These are phyloP conservation scores for Cladosporium austrohemisphaericum DNA, from an alignment of 2,329 filamentous ascomycete species.

Conservation along the genomic window DNA sequence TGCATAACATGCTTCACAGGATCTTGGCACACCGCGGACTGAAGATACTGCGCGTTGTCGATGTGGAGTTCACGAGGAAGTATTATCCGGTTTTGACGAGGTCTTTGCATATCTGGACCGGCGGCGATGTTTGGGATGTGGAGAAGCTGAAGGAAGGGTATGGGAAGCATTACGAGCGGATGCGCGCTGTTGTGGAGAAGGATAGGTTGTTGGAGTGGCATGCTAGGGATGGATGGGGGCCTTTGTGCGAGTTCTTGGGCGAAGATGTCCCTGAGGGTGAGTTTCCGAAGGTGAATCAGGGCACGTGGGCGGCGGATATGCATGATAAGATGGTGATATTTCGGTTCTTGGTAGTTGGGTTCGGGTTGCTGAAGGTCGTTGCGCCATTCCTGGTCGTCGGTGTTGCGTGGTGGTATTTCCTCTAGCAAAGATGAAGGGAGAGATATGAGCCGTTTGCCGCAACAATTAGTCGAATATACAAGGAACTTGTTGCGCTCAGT, in stretches of 20 bases:
- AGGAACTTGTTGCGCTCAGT: too few relatives aligned
- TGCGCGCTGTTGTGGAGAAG: background rate
- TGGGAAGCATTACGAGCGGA: background rate
- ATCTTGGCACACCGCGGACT: background rate
- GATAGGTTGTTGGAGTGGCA: constrained; percentile 30
- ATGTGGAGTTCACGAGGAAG: background rate
- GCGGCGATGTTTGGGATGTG: background rate
- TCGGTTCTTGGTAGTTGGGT: background rate
- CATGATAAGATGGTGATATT: constrained; percentile 4
- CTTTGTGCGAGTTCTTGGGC: constrained; percentile 42
- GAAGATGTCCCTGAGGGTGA: constrained; percentile 34
- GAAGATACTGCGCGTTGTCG: background rate
- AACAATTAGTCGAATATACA: too few relatives aligned
- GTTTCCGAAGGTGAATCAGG: constrained; percentile 30
- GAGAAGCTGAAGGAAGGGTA: background rate
- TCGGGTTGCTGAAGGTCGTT: background rate
- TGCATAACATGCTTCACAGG: background rate
- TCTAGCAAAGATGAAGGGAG: background rate
- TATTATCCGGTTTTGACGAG: constrained; percentile 1
- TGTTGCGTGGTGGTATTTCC: constrained; percentile 2
- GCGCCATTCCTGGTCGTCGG: background rate
- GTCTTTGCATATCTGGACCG: background rate
- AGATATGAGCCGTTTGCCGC: too few relatives aligned
- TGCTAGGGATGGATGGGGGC: constrained; percentile 34
- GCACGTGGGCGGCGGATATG: background rate